Conservation (phyloP, 1,284 basidiomycete genomes). For the Golubevia pallescens region DNA sequence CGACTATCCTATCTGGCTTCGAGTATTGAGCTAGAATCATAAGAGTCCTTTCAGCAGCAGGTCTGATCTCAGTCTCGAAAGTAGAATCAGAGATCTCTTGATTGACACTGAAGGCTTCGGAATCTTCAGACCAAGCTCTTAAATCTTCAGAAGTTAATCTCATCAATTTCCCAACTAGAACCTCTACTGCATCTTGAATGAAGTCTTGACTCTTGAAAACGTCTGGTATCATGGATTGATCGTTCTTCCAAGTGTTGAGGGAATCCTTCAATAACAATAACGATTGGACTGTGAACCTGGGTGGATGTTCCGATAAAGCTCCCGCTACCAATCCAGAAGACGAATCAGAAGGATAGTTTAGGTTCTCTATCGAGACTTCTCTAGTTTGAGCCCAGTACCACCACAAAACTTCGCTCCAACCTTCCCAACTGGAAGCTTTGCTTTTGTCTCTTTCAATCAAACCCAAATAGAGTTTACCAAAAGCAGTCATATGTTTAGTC, state of each 20-base stretch:
- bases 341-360: background rate
- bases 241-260: slow-evolving; percentile 46
- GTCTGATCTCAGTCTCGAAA: slow-evolving; percentile 49
- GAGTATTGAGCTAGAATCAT: slow-evolving; percentile 37
- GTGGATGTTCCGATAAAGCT: slow-evolving; percentile 38
- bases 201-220: slow-evolving; percentile 38
- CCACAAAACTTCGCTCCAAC: slow-evolving; percentile 50
- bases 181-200: slow-evolving; percentile 38
- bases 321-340: background rate
- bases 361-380: background rate
- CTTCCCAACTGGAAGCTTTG: slow-evolving; percentile 50
- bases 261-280: slow-evolving; percentile 45
- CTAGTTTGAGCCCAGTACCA: slow-evolving; percentile 53
- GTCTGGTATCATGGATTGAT: slow-evolving; percentile 17
- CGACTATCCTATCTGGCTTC: slow-evolving; percentile 32
- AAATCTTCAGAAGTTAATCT: slow-evolving; percentile 45
- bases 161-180: slow-evolving; percentile 45
- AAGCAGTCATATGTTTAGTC: slow-evolving; percentile 50
- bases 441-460: slow-evolving; percentile 45
- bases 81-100: slow-evolving; percentile 27
- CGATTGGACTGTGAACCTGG: slow-evolving; percentile 51
- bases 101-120: slow-evolving; percentile 50
- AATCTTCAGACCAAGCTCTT: slow-evolving; percentile 42
- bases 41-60: slow-evolving; percentile 51
- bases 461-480: slow-evolving; percentile 56